A percentile compares a stretch with the other conserved stretches of the same genome.
These are phyloP conservation scores for Suillus hirtellus DNA, from an alignment of 768 basidiomycete species.

Conservation along the genomic window DNA sequence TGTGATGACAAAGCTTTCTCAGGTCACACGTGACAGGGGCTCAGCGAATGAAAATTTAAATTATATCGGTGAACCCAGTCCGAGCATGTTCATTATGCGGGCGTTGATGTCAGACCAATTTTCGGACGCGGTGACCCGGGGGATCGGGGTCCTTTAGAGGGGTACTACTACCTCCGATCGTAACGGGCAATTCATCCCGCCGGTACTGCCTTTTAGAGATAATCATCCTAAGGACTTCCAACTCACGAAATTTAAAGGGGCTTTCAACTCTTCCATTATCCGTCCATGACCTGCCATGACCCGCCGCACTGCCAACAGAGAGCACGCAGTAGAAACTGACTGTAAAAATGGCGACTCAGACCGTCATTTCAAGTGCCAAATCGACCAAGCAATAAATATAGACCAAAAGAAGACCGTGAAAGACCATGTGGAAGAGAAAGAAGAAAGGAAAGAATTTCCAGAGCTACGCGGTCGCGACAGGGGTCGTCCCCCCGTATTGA, in stretches of 20 bases:
- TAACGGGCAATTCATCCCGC: background rate
- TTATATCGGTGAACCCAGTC: no score
- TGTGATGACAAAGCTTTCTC: constrained; percentile 7
- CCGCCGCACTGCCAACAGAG: background rate
- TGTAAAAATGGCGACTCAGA: background rate
- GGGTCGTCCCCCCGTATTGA: constrained; percentile 22
- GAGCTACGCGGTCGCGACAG: background rate
- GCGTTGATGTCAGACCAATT: no score
- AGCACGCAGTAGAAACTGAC: background rate
- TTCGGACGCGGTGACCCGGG: no score
- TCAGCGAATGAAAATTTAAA: no score
- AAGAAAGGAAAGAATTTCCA: no score
- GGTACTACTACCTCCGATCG: background rate
- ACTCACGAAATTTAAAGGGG: constrained; percentile 1
- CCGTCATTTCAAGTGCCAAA: background rate
- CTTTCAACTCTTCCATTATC: background rate
- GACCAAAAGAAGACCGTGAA: background rate
- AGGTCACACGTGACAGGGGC: background rate
- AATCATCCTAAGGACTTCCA: no score
- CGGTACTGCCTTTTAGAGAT: background rate
- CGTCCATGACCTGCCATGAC: constrained; percentile 3
- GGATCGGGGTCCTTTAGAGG: no score
- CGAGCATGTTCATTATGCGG: no score
- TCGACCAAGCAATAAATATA: no score
- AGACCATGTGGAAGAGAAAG: background rate